Evolutionary conservation across 306 rosid genomes (phyloP).

Genomic region (Hippophae tibetana): DNA sequence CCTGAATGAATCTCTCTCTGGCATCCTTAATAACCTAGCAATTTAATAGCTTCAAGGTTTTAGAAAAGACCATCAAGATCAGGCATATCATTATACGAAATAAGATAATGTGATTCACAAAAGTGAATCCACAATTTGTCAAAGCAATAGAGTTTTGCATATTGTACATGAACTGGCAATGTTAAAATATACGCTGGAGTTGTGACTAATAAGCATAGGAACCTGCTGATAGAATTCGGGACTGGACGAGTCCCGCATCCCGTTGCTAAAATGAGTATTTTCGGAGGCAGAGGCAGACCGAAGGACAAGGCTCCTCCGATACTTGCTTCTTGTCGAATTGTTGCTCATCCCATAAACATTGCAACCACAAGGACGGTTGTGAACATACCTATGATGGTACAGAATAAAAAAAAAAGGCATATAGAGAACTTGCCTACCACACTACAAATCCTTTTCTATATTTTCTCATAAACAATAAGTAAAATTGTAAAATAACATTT

Average conservation of each 20-base stretch:
- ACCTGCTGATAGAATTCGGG: constrained; percentile 4
- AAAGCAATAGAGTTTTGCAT: neutral
- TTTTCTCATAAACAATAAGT: neutral
- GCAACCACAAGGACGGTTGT: no score
- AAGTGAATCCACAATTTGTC: no score
- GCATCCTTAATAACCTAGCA: constrained; percentile 12
- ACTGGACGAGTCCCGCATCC: neutral
- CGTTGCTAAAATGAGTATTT: neutral
- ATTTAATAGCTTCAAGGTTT: neutral
- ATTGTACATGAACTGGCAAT: neutral
- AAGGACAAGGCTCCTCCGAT: no score
- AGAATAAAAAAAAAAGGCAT: neutral
- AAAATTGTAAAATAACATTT: neutral
- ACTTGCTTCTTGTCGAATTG: no score
- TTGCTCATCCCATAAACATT: no score
- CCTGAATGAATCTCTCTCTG: constrained; percentile 9
- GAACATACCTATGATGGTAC: neutral
- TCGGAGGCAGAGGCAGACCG: no score
- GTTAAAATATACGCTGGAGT: neutral
- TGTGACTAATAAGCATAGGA: neutral
- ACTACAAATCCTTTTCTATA: neutral
- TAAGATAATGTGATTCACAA: neutral
- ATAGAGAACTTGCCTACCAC: neutral
- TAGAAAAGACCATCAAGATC: neutral
- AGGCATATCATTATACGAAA: neutral